Base-by-base conservation (phyloP, 192 early-diverging fungal genomes). In the Coemansia sp. region DNA sequence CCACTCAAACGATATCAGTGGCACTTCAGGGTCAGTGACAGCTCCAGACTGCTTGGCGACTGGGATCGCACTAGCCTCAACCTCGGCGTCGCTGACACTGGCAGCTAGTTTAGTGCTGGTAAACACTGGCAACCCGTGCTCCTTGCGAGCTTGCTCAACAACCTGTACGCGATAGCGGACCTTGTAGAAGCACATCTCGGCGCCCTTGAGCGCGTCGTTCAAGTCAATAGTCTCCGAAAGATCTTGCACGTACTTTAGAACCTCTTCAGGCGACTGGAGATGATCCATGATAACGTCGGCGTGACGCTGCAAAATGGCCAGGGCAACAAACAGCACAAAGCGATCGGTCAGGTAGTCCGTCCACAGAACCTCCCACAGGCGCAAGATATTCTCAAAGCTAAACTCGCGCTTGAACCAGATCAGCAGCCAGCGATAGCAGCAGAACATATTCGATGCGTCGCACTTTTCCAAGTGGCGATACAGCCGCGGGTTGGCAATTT, bases 361-460 rank as follows among this genome's bases (percentile, higher is more conserved):
- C 84, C 88, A 92, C 20, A 93, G 69, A 8, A 92, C 90, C 71
- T 98, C 96, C 97, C 97, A 98, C 20, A 99, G 70, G 34, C 78
- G 64, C 75, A 92, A 73, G 18, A 92, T 83, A 38, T 97, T 91
- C 4, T 88, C 84, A 85, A 93, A 97, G 62, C 85, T 77, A 64
- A 98, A 97, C 76, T 99, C 97, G 47, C 97, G 89, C 76, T 99
- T 99, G 75, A 96, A 99, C 83, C 92, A 92, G 31, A 99, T 88
- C 37, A 99, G 70, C 18, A 99, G 82, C 96, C 96, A 99, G 35
- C 97, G 91, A 85, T 97, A 99, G 77, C 95, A 98, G 75, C 90
- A 95, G 69, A 99, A 99, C 65, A 99, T 84, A 76, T 99, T 96
- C 59, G 87, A 82, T 1, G 92, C 88, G 37, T 97, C 95, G 59